Conservation (phyloP, 2,329 filamentous ascomycete genomes). For the Chaetomiaceae sp. region DNA sequence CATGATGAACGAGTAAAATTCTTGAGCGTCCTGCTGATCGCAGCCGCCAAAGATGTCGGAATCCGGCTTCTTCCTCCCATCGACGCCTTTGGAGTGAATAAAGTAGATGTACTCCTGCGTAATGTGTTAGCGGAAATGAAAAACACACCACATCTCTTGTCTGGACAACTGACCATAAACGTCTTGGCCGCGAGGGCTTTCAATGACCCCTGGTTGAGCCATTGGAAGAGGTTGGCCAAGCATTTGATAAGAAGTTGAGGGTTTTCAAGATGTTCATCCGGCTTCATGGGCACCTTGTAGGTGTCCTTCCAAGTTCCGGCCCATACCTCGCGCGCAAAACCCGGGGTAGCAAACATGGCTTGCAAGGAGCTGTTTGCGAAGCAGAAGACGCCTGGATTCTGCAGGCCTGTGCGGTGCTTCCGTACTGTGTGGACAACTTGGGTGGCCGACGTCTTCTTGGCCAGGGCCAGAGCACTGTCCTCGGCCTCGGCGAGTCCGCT, state of each 20-base stretch:
- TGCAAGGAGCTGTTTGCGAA: slow-evolving; percentile 93
- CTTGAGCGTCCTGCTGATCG: slow-evolving; percentile 84
- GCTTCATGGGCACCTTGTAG: slow-evolving; percentile 64
- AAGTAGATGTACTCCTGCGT: slow-evolving; percentile 56
- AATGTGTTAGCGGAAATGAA: too few relatives aligned
- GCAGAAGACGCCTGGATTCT: slow-evolving; percentile 78
- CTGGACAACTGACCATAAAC: slow-evolving; percentile 54
- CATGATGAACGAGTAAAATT: slow-evolving; percentile 80
- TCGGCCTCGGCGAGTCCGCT: slow-evolving; percentile 59
- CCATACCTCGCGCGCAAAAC: slow-evolving; percentile 62
- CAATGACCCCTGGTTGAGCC: slow-evolving; percentile 50
- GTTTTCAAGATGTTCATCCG: slow-evolving; percentile 47
- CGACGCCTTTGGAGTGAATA: slow-evolving; percentile 45
- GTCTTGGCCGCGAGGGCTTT: slow-evolving; percentile 49
- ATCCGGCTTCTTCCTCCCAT: slow-evolving; percentile 26
- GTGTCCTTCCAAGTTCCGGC: slow-evolving; percentile 53
- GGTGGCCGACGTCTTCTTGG: slow-evolving; percentile 28
- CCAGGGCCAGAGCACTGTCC: slow-evolving; percentile 37
- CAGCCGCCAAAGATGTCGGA: slow-evolving; percentile 63
- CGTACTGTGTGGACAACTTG: slow-evolving; percentile 33
- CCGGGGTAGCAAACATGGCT: slow-evolving; percentile 67
- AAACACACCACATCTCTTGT: too few relatives aligned
- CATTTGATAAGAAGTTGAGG: slow-evolving; percentile 58
- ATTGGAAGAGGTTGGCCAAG: slow-evolving; percentile 54
- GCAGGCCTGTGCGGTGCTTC: slow-evolving; percentile 63